phyloP scores from a whole-genome alignment of 176 grass and related monocot genomes.

The Oryza officinalis region DNA sequence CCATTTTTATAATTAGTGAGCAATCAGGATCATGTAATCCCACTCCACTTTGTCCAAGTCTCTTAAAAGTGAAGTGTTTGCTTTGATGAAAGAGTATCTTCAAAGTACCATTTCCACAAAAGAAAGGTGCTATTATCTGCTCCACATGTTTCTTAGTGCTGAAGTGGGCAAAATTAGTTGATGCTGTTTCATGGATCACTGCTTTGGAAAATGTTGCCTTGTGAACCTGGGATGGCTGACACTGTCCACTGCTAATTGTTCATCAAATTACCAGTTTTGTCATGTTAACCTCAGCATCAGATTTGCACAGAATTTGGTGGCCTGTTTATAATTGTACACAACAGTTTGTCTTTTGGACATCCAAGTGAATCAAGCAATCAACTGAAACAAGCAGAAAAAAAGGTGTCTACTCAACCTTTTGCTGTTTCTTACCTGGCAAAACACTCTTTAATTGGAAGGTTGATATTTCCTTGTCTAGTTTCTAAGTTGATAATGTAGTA shows the following conservation, averaged over 20 bases:
- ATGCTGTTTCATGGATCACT: background rate
- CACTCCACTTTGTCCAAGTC: background rate
- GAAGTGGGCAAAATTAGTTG: background rate
- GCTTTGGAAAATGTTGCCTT: background rate
- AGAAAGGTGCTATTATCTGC: background rate
- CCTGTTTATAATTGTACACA: background rate
- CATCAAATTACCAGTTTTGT: background rate
- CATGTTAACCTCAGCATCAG: background rate
- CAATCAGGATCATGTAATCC: background rate
- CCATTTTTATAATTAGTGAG: constrained; percentile 2
- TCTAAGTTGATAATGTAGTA: background rate
- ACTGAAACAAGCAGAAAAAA: background rate
- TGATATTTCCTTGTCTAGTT: background rate
- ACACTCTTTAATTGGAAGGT: background rate
- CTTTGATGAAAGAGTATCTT: background rate
- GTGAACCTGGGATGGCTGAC: background rate
- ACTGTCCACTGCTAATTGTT: background rate
- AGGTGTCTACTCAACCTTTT: background rate
- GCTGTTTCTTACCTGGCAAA: background rate
- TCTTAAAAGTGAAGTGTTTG: background rate
- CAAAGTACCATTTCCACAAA: background rate
- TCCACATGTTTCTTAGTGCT: background rate
- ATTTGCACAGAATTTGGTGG: background rate
- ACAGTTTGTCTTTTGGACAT: background rate
- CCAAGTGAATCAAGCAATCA: background rate